These are phyloP conservation scores for Cryptococcus sp. DNA, from an alignment of 1,284 basidiomycete genomes.

Conservation along the genomic window DNA sequence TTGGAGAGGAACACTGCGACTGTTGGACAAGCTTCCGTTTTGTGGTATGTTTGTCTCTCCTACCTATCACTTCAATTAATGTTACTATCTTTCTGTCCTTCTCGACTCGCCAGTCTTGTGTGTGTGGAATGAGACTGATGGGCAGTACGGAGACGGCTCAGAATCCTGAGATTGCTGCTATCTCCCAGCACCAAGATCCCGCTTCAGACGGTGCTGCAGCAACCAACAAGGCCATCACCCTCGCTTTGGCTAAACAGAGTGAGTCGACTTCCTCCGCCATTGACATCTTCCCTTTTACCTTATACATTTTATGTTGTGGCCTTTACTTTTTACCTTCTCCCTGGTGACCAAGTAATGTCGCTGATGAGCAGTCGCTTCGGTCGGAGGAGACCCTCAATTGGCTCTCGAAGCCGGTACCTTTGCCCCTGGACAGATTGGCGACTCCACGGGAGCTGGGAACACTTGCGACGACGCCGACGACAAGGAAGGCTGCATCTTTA, in stretches of 20 bases:
- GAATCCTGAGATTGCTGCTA: constrained; percentile 61
- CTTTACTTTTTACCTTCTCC: no score
- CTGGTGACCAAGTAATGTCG: no score
- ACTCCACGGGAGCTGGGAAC: constrained; percentile 50
- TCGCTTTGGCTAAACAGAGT: constrained; percentile 21
- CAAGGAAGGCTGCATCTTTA: constrained; percentile 58
- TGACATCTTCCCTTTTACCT: no score
- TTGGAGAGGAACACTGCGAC: constrained; percentile 61
- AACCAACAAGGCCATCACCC: constrained; percentile 52
- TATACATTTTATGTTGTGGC: no score
- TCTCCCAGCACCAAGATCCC: constrained; percentile 64
- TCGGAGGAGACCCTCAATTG: constrained; percentile 59
- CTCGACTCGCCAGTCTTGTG: no score
- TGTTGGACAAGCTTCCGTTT: constrained; percentile 53
- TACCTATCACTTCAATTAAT: no score
- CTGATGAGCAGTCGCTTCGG: constrained; percentile 36
- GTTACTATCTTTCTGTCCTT: no score
- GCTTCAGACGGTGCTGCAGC: constrained; percentile 57
- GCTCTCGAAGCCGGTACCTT: constrained; percentile 63
- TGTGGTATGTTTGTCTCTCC: constrained; percentile 32
- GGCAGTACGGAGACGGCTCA: constrained; percentile 47
- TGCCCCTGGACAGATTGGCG: constrained; percentile 54
- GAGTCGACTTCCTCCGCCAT: background rate
- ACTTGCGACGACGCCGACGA: constrained; percentile 46
- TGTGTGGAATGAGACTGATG: no score